These are phyloP conservation scores for Candida ovalis DNA, from an alignment of 805 yeast genomes.

Conservation along the genomic window DNA sequence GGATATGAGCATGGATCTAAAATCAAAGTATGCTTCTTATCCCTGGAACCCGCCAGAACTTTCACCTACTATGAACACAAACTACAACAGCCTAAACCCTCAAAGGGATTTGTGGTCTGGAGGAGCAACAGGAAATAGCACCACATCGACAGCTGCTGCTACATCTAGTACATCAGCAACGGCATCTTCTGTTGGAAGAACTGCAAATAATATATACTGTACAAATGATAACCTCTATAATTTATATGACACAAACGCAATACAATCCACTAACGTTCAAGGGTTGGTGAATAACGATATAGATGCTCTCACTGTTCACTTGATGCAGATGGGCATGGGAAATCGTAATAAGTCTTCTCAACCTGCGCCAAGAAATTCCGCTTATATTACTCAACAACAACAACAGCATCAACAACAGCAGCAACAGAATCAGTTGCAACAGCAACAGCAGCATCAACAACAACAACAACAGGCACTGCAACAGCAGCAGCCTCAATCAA, in stretches of 20 bases:
- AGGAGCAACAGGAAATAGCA: conserved; percentile 12
- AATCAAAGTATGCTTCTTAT: conserved; percentile 2
- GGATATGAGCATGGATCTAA: conserved; percentile 10
- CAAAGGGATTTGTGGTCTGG: conserved; percentile 20
- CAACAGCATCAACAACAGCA: conserved; percentile 7
- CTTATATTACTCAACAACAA: background rate
- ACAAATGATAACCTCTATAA: background rate
- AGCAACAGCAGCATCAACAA: background rate
- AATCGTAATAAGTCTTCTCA: conserved; percentile 4
- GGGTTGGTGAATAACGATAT: conserved; percentile 18
- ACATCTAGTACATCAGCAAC: conserved; percentile 12
- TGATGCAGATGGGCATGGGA: background rate
- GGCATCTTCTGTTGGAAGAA: background rate
- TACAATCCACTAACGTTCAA: conserved; percentile 10
- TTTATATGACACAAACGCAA: background rate
- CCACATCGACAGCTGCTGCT: conserved; percentile 9
- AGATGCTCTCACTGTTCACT: background rate
- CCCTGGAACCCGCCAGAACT: conserved; percentile 12
- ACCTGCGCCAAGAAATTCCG: conserved; percentile 6
- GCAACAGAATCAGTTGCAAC: background rate
- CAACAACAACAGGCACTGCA: background rate
- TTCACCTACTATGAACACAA: conserved; percentile 11
- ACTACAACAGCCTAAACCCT: conserved; percentile 8
- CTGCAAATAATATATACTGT: background rate
- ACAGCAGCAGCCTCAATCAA: conserved; percentile 4